Conservation (phyloP, 2,329 filamentous ascomycete species). For the Colletotrichum sp. region DNA sequence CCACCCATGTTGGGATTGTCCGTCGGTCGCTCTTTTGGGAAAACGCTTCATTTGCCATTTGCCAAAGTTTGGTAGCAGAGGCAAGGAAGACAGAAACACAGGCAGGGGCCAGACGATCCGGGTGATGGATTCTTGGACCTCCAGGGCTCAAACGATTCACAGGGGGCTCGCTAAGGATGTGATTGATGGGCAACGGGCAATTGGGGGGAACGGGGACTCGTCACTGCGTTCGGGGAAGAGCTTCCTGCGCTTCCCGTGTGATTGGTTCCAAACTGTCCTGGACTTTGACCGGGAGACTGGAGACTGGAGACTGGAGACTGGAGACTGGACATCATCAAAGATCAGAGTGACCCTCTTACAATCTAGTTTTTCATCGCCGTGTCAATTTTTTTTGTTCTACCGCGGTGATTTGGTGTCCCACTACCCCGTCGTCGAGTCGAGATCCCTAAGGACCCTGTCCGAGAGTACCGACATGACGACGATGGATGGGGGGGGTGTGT, state of each 20-base stretch:
- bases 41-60: conserved; percentile 13
- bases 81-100: not conserved
- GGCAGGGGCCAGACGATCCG: not conserved
- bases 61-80: not conserved
- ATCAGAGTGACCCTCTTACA: not conserved
- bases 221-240: not conserved
- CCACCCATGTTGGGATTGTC: conserved; percentile 8
- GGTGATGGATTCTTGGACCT: not conserved
- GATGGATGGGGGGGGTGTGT: not conserved
- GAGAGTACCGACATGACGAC: not conserved
- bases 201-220: not conserved
- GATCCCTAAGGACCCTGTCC: not conserved
- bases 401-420: not conserved
- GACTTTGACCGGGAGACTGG: not conserved
- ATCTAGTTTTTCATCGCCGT: not conserved
- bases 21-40: not conserved
- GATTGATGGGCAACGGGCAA: conserved; percentile 3
- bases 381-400: not conserved
- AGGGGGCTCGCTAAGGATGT: not conserved
- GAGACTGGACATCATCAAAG: no score
- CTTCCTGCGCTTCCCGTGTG: not conserved
- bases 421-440: not conserved
- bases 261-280: not conserved
- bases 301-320: no score
- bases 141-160: not conserved